Evolutionary conservation across 1,139 yeast species (phyloP).

Genomic region (Debaryomyces singareniensis): DNA sequence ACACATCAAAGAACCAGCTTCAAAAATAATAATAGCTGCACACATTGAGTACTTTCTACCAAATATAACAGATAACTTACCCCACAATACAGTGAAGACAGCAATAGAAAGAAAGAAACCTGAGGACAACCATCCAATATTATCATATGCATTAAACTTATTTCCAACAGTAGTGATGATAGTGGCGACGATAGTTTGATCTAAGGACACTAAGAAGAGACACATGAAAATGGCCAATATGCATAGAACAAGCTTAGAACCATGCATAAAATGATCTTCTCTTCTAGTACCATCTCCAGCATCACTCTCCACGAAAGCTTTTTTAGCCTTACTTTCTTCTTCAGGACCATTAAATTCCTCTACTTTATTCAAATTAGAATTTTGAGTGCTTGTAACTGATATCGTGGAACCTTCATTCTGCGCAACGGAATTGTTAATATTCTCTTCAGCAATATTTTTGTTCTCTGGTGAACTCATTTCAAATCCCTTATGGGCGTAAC

Average conservation of each 20-base stretch:
- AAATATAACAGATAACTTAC: slow-evolving; percentile 38
- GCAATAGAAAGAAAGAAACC: slow-evolving; percentile 26
- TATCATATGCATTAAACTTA: slow-evolving; percentile 22
- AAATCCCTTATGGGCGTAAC: no score
- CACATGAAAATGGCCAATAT: slow-evolving; percentile 21
- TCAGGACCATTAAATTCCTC: no score
- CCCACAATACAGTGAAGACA: slow-evolving; percentile 33
- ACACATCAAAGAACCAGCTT: slow-evolving; percentile 36
- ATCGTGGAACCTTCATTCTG: no score
- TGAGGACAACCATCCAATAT: slow-evolving; percentile 23
- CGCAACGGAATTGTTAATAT: no score
- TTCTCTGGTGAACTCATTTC: no score
- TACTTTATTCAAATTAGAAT: no score
- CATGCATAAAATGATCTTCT: slow-evolving; percentile 32
- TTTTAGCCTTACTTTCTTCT: no score
- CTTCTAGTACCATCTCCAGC: slow-evolving; percentile 40
- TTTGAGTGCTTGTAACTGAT: no score
- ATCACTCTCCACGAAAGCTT: slow-evolving; percentile 22
- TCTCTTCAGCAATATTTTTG: no score
- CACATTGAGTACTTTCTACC: slow-evolving; percentile 39
- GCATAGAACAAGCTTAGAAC: slow-evolving; percentile 21
- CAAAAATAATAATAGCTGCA: slow-evolving; percentile 26
- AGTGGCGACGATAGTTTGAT: slow-evolving; percentile 38
- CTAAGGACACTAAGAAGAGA: slow-evolving; percentile 32
- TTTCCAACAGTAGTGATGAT: slow-evolving; percentile 32